Conservation (phyloP, 768 basidiomycete species). For the Boletus insuetus region DNA sequence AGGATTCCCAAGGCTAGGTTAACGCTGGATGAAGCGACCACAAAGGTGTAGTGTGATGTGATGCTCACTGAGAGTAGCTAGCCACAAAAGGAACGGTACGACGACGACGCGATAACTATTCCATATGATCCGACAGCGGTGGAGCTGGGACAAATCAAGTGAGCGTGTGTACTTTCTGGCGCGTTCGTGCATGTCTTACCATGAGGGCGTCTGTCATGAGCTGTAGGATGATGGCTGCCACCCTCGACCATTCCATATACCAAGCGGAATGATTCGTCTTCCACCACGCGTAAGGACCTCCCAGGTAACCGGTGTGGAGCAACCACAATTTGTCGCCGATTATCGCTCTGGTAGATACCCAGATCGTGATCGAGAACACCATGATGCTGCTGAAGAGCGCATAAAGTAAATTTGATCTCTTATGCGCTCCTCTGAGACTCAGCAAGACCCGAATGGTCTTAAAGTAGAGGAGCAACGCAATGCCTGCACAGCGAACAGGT, state of each 20-base stretch:
- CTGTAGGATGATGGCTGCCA: background rate
- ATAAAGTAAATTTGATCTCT: background rate
- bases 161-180: background rate
- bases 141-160: constrained; percentile 28
- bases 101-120: background rate
- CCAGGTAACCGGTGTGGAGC: constrained; percentile 29
- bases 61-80: background rate
- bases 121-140: background rate
- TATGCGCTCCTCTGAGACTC: background rate
- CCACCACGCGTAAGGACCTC: constrained; percentile 35
- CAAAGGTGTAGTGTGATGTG: background rate
- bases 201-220: constrained; percentile 14
- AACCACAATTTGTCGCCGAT: constrained; percentile 38
- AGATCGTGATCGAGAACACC: constrained; percentile 30
- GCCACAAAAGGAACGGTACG: background rate
- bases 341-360: constrained; percentile 15
- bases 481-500: constrained; percentile 7
- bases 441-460: constrained; percentile 18
- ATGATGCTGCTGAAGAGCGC: constrained; percentile 5
- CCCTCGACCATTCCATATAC: constrained; percentile 24
- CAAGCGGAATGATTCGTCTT: constrained; percentile 20
- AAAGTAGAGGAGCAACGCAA: constrained; percentile 25
- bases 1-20: constrained; percentile 10
- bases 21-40: background rate
- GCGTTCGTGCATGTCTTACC: background rate